Percentiles rank a stretch among this genome's conserved stretches.
Evolutionary conservation across 345 rosid species (phyloP).

Genomic region (Pugionium cornutum): DNA sequence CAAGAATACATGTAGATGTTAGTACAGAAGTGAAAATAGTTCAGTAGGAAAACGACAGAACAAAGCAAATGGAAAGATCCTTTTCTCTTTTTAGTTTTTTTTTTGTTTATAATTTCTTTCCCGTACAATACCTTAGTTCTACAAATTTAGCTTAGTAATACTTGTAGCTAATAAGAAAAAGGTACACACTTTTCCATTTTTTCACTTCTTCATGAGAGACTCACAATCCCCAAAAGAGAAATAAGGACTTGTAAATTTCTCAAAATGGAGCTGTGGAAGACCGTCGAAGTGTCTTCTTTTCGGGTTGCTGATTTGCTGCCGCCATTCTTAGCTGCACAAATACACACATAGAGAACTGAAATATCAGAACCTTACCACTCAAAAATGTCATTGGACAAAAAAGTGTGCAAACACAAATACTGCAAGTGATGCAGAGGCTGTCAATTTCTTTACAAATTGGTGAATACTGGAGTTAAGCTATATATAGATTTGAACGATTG

Average conservation of each 20-base stretch:
- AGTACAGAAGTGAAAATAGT: constrained; percentile 25
- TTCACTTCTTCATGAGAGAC: constrained; percentile 28
- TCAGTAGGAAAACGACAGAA: constrained; percentile 30
- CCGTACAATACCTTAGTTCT: constrained; percentile 34
- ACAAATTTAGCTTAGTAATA: constrained; percentile 36
- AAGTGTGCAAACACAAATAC: constrained; percentile 22
- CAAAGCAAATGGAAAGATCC: constrained; percentile 37
- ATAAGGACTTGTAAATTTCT: constrained; percentile 40
- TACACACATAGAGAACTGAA: constrained; percentile 22
- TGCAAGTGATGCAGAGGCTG: constrained; percentile 23
- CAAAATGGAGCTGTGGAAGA: constrained; percentile 79
- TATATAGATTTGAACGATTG: constrained; percentile 1
- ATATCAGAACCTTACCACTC: constrained; percentile 20
- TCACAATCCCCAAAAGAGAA: constrained; percentile 32
- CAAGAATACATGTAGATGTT: constrained; percentile 28
- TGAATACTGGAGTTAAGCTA: constrained; percentile 18
- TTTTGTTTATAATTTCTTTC: constrained; percentile 13
- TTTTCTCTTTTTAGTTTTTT: constrained; percentile 19
- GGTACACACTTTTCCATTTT: constrained; percentile 38
- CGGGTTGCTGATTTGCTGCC: constrained; percentile 50
- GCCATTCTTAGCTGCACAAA: constrained; percentile 50
- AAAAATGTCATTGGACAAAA: constrained; percentile 16
- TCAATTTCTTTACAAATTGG: constrained; percentile 14
- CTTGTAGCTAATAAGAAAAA: constrained; percentile 20
- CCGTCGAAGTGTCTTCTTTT: constrained; percentile 52